Conservation (phyloP, 352 stramenopile genomes). For the Pythium aquatile region DNA sequence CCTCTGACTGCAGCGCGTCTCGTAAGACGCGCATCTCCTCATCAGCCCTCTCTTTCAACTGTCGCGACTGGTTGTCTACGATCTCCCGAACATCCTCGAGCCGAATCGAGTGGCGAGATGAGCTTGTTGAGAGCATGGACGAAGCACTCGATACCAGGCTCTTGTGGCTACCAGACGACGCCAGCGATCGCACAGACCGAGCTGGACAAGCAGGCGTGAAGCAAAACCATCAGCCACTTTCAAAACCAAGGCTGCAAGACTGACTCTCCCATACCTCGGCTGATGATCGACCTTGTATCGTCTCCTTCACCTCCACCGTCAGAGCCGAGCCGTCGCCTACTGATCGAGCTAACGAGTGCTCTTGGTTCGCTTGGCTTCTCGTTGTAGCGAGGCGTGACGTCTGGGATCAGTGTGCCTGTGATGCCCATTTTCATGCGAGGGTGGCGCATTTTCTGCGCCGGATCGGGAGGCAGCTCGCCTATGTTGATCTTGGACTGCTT, state of each 20-base stretch:
- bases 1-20: conserved; percentile 31
- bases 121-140: conserved; percentile 26
- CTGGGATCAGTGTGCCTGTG: conserved; percentile 44
- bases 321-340: not conserved
- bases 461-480: conserved; percentile 35
- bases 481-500: conserved; percentile 43
- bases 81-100: conserved; percentile 42
- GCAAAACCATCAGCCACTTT: not conserved
- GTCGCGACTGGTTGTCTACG: conserved; percentile 33
- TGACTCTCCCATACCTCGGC: not conserved
- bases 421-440: conserved; percentile 49
- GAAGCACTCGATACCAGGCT: conserved; percentile 16
- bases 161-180: conserved; percentile 7
- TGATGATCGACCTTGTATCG: conserved; percentile 11
- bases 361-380: conserved; percentile 2
- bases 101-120: conserved; percentile 18
- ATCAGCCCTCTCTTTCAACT: conserved; percentile 33
- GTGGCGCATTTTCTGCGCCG: conserved; percentile 30
- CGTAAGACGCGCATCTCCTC: conserved; percentile 32
- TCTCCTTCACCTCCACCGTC: conserved; percentile 1
- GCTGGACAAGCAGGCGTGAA: not conserved
- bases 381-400: conserved; percentile 36
- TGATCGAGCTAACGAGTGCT: conserved; percentile 8
- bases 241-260: not conserved
- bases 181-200: conserved; percentile 12